A percentile compares a stretch with the other conserved stretches of the same genome.
Conservation (phyloP, 495 filamentous ascomycete genomes). For the Aspergillus biplanus region DNA sequence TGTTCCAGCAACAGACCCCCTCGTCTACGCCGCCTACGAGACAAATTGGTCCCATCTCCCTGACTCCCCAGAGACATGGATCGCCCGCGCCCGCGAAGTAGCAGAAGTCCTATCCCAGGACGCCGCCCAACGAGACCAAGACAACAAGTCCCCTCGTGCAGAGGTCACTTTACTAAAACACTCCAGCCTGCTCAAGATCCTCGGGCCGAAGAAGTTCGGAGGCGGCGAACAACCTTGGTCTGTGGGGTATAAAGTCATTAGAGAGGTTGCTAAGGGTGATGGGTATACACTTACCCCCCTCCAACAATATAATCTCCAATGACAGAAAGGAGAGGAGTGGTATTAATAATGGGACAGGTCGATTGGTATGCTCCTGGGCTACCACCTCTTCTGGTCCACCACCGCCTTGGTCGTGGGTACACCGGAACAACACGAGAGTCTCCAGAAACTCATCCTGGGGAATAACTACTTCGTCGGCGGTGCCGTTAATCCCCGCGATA, state of each 20-base stretch:
- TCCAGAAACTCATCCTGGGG: slow-evolving; percentile 53
- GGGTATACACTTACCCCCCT: slow-evolving; percentile 35
- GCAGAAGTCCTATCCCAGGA: slow-evolving; percentile 55
- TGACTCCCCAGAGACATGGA: slow-evolving; percentile 48
- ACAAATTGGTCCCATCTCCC: slow-evolving; percentile 52
- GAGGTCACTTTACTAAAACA: slow-evolving; percentile 61
- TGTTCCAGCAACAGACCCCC: slow-evolving; percentile 51
- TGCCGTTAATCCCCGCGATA: slow-evolving; percentile 65
- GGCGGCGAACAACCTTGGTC: slow-evolving; percentile 62
- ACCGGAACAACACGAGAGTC: slow-evolving; percentile 55
- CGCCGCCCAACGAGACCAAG: slow-evolving; percentile 55
- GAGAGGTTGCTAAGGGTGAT: slow-evolving; percentile 62
- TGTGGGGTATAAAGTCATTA: slow-evolving; percentile 57
- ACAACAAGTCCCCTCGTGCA: slow-evolving; percentile 58
- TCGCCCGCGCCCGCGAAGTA: slow-evolving; percentile 55
- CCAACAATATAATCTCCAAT: no score
- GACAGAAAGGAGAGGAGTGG: no score
- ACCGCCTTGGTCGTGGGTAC: slow-evolving; percentile 60
- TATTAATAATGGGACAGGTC: slow-evolving; percentile 28
- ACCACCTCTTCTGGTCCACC: slow-evolving; percentile 64
- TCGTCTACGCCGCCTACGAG: slow-evolving; percentile 52
- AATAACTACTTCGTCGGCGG: slow-evolving; percentile 66
- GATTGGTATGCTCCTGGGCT: slow-evolving; percentile 62
- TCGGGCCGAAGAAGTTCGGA: slow-evolving; percentile 58
- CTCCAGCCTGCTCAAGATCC: slow-evolving; percentile 56